Base-by-base conservation (phyloP, 1,139 yeast genomes). In the Candida smagusa region DNA sequence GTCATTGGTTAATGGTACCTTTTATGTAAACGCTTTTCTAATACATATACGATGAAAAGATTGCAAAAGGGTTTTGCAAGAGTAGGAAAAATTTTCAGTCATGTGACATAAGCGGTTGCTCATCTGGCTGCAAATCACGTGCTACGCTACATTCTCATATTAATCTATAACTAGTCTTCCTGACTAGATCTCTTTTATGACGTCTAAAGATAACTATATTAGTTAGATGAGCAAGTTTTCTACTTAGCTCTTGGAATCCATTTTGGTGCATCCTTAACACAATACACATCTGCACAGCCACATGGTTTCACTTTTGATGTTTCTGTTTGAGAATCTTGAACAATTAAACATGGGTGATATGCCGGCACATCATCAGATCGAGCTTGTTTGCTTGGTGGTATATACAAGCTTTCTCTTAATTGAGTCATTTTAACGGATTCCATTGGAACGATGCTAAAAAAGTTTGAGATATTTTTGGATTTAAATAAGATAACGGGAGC, bases 311-410 rank as follows among this genome's bases (percentile, higher is more conserved):
- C 39, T 41, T 65, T 68, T 22, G 53, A 58, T 6, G 60, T 58
- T 43, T 69, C 74, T 2, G 71, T 65, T 46, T 68, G 72, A 11
- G 58, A 56, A 46, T 70, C 75, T 46, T 68, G 73, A 29, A 69
- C 73, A 19, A 70, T 67, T 37, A 70, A 53, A 44, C 74, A 67
- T 6, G 75, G 76, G 42, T 70, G 74, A 46, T 68, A 68, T 9
- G 54, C 50, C 8, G 74, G 74, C 2, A 68, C 62, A 7, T 48
- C 43, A 7, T 43, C 39, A n/a, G 43, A 38, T 3, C 31, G 21
- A 13, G 19, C 30, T 3, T 36, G 31, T 28, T 52, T 50, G 9
- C 40, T 21, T 2, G 69, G 65, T 7, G 73, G 73, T 22, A 68
- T 61, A 39, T 66, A 68, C 1, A 59, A 56, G 48, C 58, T 61